Conservation (phyloP, 2,329 filamentous ascomycete species). For the Nothopassalora personata region DNA sequence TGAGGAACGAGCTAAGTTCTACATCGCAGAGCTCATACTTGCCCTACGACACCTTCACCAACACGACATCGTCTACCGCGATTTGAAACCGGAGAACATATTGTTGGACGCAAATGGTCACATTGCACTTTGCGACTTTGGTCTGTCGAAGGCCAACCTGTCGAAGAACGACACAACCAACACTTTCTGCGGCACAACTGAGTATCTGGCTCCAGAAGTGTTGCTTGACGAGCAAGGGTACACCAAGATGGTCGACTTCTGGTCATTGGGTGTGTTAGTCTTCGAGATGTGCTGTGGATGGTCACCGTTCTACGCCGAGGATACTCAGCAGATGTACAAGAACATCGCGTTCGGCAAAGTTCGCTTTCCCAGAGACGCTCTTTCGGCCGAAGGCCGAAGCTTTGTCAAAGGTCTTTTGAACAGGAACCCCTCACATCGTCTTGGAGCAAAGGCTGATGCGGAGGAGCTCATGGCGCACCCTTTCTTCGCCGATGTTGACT, state of each 20-base stretch:
- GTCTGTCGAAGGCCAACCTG: conserved; percentile 92
- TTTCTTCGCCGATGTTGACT: conserved; percentile 93
- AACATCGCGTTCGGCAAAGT: conserved; percentile 99
- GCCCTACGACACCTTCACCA: conserved; percentile 92
- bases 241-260: conserved; percentile 99
- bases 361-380: conserved; percentile 86
- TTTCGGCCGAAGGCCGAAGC: conserved; percentile 90
- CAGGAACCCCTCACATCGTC: conserved; percentile 89
- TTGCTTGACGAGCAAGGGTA: conserved; percentile 94
- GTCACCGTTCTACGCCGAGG: conserved; percentile 98
- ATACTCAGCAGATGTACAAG: conserved; percentile 99
- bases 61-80: conserved; percentile 96
- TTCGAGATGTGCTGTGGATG: conserved; percentile 99
- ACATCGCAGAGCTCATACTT: conserved; percentile 94
- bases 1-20: conserved; percentile 93
- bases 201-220: conserved; percentile 94
- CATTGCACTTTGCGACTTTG: conserved; percentile 96
- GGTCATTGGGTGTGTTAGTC: conserved; percentile 93
- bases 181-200: conserved; percentile 96
- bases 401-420: conserved; percentile 98
- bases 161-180: conserved; percentile 98
- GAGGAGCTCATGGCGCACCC: conserved; percentile 90
- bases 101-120: conserved; percentile 94
- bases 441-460: conserved; percentile 85
- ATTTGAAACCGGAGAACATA: conserved; percentile 97